Conservation (phyloP, 306 rosid genomes). For the Datisca glomerata region DNA sequence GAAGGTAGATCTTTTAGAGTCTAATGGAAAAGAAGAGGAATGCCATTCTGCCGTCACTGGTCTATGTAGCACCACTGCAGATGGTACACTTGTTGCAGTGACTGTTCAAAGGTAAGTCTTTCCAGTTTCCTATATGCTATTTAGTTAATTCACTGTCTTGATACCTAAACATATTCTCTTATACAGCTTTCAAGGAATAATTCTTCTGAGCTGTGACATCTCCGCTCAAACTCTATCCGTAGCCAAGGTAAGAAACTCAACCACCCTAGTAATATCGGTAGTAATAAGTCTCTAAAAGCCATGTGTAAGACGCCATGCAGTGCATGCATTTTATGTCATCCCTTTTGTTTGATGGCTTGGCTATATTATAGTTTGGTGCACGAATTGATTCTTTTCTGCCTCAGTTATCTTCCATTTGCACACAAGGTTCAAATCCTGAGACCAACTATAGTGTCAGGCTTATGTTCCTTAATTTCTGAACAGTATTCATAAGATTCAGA, state of each 20-base stretch:
- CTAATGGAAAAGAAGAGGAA: conserved; percentile 40
- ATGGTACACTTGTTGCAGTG: conserved; percentile 64
- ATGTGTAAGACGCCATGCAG: no score
- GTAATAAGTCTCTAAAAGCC: no score
- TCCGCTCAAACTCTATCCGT: conserved; percentile 39
- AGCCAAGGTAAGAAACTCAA: conserved; percentile 43
- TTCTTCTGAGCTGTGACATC: conserved; percentile 46
- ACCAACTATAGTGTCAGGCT: no score
- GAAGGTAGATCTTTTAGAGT: conserved; percentile 81
- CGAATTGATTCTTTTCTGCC: conserved; percentile 9
- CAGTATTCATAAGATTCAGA: no score
- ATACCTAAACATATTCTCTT: conserved; percentile 9
- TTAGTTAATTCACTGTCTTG: conserved; percentile 10
- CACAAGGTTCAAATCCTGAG: conserved; percentile 7
- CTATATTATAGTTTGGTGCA: no score
- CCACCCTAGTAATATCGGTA: conserved; percentile 1
- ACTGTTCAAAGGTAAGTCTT: conserved; percentile 72
- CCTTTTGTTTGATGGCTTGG: no score
- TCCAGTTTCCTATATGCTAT: conserved; percentile 7
- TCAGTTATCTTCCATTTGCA: neutral
- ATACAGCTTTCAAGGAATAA: conserved; percentile 77
- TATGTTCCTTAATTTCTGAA: no score
- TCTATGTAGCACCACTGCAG: conserved; percentile 46
- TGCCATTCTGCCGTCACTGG: conserved; percentile 47
- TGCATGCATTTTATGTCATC: no score